Base-by-base conservation (phyloP, 441 rosid genomes). In the Erodium chrysanthum region DNA sequence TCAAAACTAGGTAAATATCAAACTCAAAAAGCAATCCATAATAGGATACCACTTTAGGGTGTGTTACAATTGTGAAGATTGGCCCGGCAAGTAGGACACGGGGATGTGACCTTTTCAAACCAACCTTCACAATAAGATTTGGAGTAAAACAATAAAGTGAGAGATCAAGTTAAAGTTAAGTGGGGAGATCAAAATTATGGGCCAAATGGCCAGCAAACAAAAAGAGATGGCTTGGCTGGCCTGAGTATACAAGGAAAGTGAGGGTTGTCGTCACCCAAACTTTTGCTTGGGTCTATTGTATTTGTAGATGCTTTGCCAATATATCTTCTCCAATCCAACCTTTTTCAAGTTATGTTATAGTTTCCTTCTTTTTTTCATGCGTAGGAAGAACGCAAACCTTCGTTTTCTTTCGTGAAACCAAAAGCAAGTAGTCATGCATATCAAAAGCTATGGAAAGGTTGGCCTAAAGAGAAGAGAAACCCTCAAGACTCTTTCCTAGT, bases 231-330 rank as follows among this genome's bases (percentile, higher is more conserved):
- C 6, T 60, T 37, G 59, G 66, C 48, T 50, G n/a, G 72, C 18
- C 58, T 20, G 66, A 10, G 64, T 54, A 27, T 15, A 59, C n/a
- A 56, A 64, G 56, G 52, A 44, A 67, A 70, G 71, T 21, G 35
- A 11, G 10, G 69, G 69, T 52, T 70, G 70, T 48, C 33, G 70
- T 72, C 76, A 66, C 64, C 40, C 29, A 75, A 68, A 63, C 66
- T 67, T 73, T 77, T 46, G 58, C 29, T 63, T 62, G 7, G 64
- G 66, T 62, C 71, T 70, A n/a, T n/a, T n/a, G n/a, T n/a, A n/a
- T 77, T 74, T 56, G 29, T 18, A 68, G 77, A 77, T 74, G 70
- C 77, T 74, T 74, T 71, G 58, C 75, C 75, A 66, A 12, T 44
- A 12, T 12, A 44, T 44, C 52, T 44, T 44, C 17, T 66, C 66